Conservation (phyloP, 2,329 filamentous ascomycete genomes). For the Akanthomyces uredinophilus region DNA sequence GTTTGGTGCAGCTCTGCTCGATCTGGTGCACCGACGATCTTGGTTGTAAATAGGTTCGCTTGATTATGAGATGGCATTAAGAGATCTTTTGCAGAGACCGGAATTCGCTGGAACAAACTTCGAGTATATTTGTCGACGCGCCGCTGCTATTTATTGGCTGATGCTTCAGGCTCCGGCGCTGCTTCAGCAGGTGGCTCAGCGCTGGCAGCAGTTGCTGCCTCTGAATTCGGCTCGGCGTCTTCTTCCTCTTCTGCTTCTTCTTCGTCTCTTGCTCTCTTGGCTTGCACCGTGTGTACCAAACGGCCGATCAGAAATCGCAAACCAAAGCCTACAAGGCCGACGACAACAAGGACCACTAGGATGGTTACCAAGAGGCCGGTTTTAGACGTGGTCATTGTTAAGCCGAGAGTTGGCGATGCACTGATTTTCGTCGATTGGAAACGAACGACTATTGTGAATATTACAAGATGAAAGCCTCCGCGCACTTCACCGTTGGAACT, state of each 20-base stretch:
- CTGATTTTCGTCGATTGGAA: neutral
- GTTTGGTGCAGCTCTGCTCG: neutral
- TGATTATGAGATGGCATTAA: neutral
- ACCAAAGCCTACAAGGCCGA: neutral
- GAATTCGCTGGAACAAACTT: neutral
- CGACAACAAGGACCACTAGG: conserved; percentile 2
- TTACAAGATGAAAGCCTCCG: no score
- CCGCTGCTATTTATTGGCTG: neutral
- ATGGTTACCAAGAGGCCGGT: conserved; percentile 9
- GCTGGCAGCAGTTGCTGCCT: neutral
- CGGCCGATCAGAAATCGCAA: neutral
- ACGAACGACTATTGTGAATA: neutral
- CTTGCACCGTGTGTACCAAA: neutral
- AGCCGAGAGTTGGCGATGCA: neutral
- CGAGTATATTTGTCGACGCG: neutral
- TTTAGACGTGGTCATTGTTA: conserved; percentile 5
- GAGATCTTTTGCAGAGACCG: neutral
- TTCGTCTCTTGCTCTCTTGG: conserved; percentile 1
- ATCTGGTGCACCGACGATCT: conserved; percentile 2
- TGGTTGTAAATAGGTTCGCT: neutral
- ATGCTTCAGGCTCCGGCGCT: neutral
- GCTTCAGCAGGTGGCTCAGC: neutral
- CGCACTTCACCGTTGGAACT: neutral
- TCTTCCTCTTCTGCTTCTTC: neutral
- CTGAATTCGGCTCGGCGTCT: neutral